phyloP scores from a whole-genome alignment of 306 rosid genomes.

The Sindora glabra region DNA sequence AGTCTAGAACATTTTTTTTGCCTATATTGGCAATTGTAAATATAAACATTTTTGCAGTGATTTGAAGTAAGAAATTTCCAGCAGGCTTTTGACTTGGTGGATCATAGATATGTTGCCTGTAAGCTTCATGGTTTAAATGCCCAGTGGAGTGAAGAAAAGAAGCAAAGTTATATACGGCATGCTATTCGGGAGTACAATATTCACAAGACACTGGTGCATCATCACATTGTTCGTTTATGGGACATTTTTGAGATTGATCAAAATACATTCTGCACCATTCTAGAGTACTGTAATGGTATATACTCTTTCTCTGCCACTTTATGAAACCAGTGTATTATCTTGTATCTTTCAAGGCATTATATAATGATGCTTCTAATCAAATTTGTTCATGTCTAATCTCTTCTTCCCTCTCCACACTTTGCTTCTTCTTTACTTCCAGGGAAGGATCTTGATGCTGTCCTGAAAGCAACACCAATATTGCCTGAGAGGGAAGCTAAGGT shows the following conservation, averaged over 20 bases:
- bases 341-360: constrained; percentile 1
- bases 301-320: constrained; percentile 1
- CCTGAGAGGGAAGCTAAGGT: constrained; percentile 96
- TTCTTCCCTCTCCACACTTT: neutral
- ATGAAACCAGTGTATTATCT: neutral
- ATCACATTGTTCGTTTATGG: constrained; percentile 96
- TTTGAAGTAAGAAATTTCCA: constrained; percentile 97
- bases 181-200: constrained; percentile 97
- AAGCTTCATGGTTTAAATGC: constrained; percentile 98
- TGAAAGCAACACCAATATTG: constrained; percentile 81
- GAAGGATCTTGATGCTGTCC: constrained; percentile 96
- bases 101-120: constrained; percentile 97
- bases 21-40: constrained; percentile 81
- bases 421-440: constrained; percentile 35
- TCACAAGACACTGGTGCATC: constrained; percentile 94
- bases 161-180: constrained; percentile 96
- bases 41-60: constrained; percentile 89
- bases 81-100: constrained; percentile 99
- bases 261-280: constrained; percentile 91
- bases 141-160: constrained; percentile 99
- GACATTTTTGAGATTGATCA: constrained; percentile 98
- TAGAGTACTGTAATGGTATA: constrained; percentile 94
- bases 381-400: too few species aligned
- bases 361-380: too few species aligned
- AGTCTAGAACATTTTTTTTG: constrained; percentile 41